Conservation (phyloP, 1,139 yeast species). For the Meyerozyma athensensis region DNA sequence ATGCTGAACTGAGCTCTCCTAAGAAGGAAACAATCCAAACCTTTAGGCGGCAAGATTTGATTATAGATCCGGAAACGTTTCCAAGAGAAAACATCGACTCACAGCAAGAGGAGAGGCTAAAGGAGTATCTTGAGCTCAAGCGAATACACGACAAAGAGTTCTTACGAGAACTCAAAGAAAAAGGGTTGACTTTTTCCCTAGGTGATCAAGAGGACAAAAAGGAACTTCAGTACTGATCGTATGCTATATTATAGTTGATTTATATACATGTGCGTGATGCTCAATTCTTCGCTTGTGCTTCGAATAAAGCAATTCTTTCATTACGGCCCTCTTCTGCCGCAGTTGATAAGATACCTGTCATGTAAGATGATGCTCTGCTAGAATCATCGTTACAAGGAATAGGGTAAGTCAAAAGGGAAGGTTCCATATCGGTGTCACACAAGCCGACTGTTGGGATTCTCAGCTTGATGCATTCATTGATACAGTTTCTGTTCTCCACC, state of each 20-base stretch:
- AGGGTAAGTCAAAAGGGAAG: slow-evolving; percentile 84
- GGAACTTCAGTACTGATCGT: background rate
- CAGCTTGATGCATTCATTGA: slow-evolving; percentile 75
- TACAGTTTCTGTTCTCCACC: slow-evolving; percentile 75
- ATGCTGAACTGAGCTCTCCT: too few species aligned
- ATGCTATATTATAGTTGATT: background rate
- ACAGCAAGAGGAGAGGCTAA: background rate
- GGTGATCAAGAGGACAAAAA: slow-evolving; percentile 11
- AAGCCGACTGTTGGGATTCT: slow-evolving; percentile 92
- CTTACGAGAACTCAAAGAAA: background rate
- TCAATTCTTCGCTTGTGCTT: background rate
- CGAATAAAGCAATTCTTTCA: slow-evolving; percentile 36
- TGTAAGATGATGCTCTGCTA: slow-evolving; percentile 71
- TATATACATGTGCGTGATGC: background rate
- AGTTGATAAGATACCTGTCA: slow-evolving; percentile 76
- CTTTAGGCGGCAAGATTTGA: too few species aligned
- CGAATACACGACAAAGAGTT: background rate
- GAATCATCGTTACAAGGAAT: slow-evolving; percentile 96
- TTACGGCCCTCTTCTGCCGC: slow-evolving; percentile 79
- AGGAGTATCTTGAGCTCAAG: background rate
- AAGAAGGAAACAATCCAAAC: too few species aligned
- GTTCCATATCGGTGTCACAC: slow-evolving; percentile 91
- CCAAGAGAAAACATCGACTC: background rate
- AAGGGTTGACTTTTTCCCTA: background rate
- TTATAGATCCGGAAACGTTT: background rate